Base-by-base conservation (phyloP, 2,329 filamentous ascomycete genomes). In the Talaromyces sp. region DNA sequence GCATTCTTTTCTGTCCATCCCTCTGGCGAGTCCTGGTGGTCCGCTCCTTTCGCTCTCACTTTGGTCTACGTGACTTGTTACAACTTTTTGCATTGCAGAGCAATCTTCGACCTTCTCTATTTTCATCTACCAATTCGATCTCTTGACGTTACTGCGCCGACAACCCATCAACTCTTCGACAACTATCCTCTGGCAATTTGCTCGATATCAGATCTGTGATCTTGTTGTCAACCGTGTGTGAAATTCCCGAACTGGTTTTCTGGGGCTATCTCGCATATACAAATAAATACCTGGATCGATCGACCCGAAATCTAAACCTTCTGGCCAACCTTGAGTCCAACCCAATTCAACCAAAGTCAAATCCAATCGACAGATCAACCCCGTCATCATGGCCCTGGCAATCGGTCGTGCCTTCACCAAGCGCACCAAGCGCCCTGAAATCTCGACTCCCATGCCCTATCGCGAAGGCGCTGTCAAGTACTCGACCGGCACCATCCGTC, bases 381-480 rank as follows among this genome's bases (percentile, higher is more conserved):
- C 44, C 10, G 12, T 52, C 65, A 69, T 61, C 63, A 78, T 77
- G 75, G 73, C 76, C 56, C 71, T 42, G 12, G 61, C 70, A 57
- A 63, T 78, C 62, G 74, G 76, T 57, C 73, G 79, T 68, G 79
- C 79, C 31, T 80, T 82, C 63, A 82, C 80, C 63, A 80, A 76
- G 70, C 79, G 79, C 70, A 72, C 70, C 65, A 80, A 78, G 69
- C 76, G 76, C 57, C 75, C 75, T n/a, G 77, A 80, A 59, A 75
- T 79, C 23, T 78, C 77, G 4, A 71, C 73, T 1, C 73, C 76
- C 40, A 76, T 79, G 72, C 76, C 79, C 4, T 75, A 75, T 61
- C 75, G 77, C 51, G 77, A 79, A 63, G 73, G 74, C n/a, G 78
- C 78, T 64, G 69, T 75, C 62, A 77, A 76, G 67, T 79, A 78